Base-by-base conservation (phyloP, 768 basidiomycete genomes). In the Pleurotus platypus region DNA sequence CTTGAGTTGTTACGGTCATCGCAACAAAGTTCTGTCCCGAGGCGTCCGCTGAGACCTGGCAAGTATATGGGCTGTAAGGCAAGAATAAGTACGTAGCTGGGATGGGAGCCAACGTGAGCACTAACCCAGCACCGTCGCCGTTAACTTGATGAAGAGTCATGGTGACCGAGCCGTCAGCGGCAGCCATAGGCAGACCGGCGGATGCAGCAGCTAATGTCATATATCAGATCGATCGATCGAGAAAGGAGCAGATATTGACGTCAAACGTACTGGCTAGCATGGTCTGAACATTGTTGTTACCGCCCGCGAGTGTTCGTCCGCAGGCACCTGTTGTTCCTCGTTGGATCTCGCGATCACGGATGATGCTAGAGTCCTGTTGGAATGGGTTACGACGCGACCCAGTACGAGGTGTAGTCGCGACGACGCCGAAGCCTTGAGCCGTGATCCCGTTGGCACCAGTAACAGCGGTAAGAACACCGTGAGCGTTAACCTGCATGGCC, bases 1-100 rank as follows among this genome's bases (percentile, higher is more conserved):
- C 51, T 54, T 54, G 51, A 11, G 37, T 39, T 5, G 51, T 54
- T 7, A 45, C 42, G 42, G 42, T 45, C 42, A 45, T 45, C n/a
- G 42, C 42, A n/a, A 45, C 42, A 22, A 45, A 45, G n/a, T 45
- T 45, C 20, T 45, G 42, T 45, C 42, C 42, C n/a, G n/a, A 16
- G 42, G n/a, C 42, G 20, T 45, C 42, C 20, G 42, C 42, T 45
- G 42, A 45, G 11, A 45, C 42, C 15, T 45, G 42, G 42, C 42
- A 45, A 45, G 42, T 45, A 22, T 45, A 45, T 16, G 42, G 42
- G n/a, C 42, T 45, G 20, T 22, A 22, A 11, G 42, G 15, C 20
- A 45, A 45, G 8, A 15, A 15, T 45, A 16, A 18, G 42, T 45
- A 9, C 20, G 20, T 22, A 45, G 42, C n/a, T 3, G 15, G 42